Base-by-base conservation (phyloP, 305 asterid species). In the Solanum hybrid region DNA sequence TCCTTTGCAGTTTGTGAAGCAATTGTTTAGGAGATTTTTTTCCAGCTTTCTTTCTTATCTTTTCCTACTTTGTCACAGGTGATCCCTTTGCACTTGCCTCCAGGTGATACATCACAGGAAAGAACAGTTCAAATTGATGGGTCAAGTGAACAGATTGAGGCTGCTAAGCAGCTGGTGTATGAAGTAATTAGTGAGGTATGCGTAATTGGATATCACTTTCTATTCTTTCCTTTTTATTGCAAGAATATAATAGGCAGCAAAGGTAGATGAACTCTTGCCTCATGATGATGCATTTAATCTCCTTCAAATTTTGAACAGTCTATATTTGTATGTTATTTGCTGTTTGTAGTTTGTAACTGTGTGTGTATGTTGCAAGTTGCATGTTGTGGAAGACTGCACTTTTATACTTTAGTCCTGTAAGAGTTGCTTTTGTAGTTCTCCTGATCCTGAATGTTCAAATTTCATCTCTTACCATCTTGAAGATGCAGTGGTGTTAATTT, bases 101-200 rank as follows among this genome's bases (percentile, higher is more conserved):
- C 99, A 26, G 99, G 99, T 83, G 99, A 97, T 91, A 92, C 93
- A 34, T 97, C 99, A 75, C 91, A 86, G 86, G 99, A 97, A 90
- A 95, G 99, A 92, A 97, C 98, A 1, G 94, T 97, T 13, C 99
- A 97, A 89, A 97, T 97, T 91, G 98, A 97, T 86, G 99, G 99
- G 74, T 92, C 97, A 37, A 94, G 93, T 89, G 99, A 97, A 80
- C 98, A 97, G 94, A 96, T 97, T 91, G 99, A 97, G 92, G 95
- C 94, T 93, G 99, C 99, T 46, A 97, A 95, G 91, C 95, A 91
- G 89, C 89, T 96, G 94, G 96, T 97, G 78, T 90, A 94, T 88
- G 99, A 97, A 94, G 99, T 96, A 81, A 97, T 92, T 90, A 93
- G 97, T 82, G 98, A 97, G 99, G 99, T 97, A 96, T 96, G 97